Percentiles rank a stretch among this genome's conserved stretches.
These are phyloP conservation scores for Xanthoconium stramineum DNA, from an alignment of 768 basidiomycete genomes.

Conservation along the genomic window DNA sequence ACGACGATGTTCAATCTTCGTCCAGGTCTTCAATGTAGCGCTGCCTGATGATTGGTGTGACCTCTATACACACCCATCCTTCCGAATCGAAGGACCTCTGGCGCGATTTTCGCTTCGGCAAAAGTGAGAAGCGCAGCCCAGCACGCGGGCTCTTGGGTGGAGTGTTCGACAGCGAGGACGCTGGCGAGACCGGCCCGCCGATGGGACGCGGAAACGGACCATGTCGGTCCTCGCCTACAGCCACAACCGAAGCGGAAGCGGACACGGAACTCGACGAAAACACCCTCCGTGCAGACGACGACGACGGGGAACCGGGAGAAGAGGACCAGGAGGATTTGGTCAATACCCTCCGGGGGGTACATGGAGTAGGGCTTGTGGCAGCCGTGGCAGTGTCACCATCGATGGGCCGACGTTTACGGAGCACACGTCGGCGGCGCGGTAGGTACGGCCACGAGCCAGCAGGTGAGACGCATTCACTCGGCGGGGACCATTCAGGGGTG, in stretches of 20 bases:
- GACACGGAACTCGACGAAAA: constrained; percentile 1
- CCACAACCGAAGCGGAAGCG: background rate
- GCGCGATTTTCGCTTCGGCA: constrained; percentile 18
- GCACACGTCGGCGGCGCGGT: constrained; percentile 24
- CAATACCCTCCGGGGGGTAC: constrained; percentile 12
- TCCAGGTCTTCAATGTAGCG: constrained; percentile 13
- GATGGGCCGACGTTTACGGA: constrained; percentile 30
- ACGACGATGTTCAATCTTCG: constrained; percentile 7
- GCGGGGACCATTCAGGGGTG: constrained; percentile 3
- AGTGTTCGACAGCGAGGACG: constrained; percentile 5
- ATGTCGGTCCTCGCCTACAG: background rate
- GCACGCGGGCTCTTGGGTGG: constrained; percentile 19
- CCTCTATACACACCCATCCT: constrained; percentile 32
- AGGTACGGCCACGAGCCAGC: constrained; percentile 21
- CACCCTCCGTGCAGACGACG: background rate
- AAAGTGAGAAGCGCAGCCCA: constrained; percentile 9
- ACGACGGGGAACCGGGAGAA: constrained; percentile 1
- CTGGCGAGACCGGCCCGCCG: background rate
- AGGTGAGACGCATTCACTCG: constrained; percentile 8
- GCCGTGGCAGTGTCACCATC: background rate
- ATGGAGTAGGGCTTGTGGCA: constrained; percentile 3
- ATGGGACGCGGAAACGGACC: constrained; percentile 5
- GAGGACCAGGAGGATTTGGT: background rate
- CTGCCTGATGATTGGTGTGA: constrained; percentile 24
- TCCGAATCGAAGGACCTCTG: constrained; percentile 14